Conservation (phyloP, 116 monocot genomes). For the Cymodocea nodosa region DNA sequence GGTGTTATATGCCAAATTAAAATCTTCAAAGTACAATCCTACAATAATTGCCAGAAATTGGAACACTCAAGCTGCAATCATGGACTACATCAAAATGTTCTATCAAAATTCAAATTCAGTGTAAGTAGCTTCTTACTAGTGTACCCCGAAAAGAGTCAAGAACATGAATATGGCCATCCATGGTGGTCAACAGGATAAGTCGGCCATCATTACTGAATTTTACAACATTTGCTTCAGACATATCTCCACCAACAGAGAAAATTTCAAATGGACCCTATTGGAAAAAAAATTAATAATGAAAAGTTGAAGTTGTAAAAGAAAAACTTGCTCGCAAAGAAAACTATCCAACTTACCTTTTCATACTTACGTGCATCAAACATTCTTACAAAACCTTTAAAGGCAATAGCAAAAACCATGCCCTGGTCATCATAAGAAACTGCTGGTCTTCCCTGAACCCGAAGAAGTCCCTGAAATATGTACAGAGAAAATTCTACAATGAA, state of each 20-base stretch:
- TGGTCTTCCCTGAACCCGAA: constrained; percentile 89
- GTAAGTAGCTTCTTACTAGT: constrained; percentile 35
- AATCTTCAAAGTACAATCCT: no score
- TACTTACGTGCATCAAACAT: constrained; percentile 85
- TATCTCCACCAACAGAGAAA: constrained; percentile 56
- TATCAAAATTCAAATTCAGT: background rate
- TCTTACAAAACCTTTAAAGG: constrained; percentile 68
- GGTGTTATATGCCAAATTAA: background rate
- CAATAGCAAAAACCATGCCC: constrained; percentile 86
- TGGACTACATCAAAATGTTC: background rate
- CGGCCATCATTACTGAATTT: constrained; percentile 92
- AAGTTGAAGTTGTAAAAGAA: constrained; percentile 1
- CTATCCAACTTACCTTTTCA: constrained; percentile 49
- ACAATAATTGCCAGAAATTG: no score
- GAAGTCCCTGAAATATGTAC: constrained; percentile 49
- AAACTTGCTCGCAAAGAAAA: background rate
- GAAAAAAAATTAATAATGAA: background rate
- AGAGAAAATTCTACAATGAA: background rate
- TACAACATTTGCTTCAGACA: constrained; percentile 79
- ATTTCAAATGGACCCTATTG: constrained; percentile 87
- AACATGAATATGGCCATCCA: constrained; percentile 75
- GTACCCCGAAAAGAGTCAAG: constrained; percentile 87
- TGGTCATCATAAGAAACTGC: constrained; percentile 97
- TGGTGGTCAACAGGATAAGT: constrained; percentile 79
- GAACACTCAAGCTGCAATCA: no score